Evolutionary conservation across 331 rosid species (phyloP).

Genomic region (Dryas integrifolia): DNA sequence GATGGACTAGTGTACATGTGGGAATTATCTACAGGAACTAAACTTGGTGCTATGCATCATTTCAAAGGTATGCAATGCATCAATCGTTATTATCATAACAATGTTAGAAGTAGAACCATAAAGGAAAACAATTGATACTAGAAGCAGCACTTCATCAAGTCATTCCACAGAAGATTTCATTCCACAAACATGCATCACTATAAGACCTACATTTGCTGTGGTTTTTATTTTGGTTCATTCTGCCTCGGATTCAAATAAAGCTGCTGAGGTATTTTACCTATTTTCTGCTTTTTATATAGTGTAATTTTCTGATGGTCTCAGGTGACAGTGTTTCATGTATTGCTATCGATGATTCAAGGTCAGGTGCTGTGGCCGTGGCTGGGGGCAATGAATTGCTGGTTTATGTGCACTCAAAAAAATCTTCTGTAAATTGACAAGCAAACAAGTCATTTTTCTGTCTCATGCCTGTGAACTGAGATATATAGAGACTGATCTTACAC

Average conservation of each 20-base stretch:
- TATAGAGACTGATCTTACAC: not conserved
- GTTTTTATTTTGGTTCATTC: not conserved
- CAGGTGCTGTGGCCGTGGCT: conserved; percentile 63
- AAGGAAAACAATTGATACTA: not conserved
- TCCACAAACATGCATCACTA: not conserved
- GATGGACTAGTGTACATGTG: conserved; percentile 69
- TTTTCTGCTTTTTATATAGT: not conserved
- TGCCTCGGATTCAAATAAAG: not conserved
- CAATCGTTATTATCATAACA: not conserved
- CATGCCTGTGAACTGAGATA: not conserved
- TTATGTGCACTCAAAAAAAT: conserved; percentile 37
- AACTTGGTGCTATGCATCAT: conserved; percentile 55
- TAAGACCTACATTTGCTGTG: not conserved
- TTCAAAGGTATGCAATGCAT: conserved; percentile 49
- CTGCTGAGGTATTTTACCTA: not conserved
- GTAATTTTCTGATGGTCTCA: conserved; percentile 15
- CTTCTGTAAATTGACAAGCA: conserved; percentile 18
- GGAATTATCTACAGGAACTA: conserved; percentile 69
- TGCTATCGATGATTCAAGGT: conserved; percentile 57
- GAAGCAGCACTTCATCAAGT: not conserved
- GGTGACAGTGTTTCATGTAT: conserved; percentile 58
- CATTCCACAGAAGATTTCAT: not conserved
- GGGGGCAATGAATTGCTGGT: conserved; percentile 49
- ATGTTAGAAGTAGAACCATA: not conserved
- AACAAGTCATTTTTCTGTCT: not conserved